Evolutionary conservation across 2,329 filamentous ascomycete genomes (phyloP).

Genomic region (Pseudocercospora macadamiae): DNA sequence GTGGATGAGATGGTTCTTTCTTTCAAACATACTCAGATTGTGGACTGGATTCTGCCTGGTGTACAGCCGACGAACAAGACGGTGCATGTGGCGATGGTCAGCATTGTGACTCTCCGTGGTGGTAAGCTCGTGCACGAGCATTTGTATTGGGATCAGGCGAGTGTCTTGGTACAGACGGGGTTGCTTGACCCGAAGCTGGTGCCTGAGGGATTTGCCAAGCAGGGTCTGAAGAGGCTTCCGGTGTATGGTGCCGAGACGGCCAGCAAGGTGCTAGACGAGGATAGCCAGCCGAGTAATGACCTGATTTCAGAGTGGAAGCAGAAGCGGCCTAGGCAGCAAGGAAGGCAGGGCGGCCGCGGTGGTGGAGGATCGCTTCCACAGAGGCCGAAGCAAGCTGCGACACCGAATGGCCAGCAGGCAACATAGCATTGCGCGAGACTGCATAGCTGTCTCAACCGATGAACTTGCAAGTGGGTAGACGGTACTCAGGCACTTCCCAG

Average conservation of each 20-base stretch:
- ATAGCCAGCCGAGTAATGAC: conserved; percentile 45
- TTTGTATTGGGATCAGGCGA: conserved; percentile 64
- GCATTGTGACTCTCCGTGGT: conserved; percentile 57
- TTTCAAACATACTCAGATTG: conserved; percentile 59
- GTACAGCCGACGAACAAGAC: conserved; percentile 58
- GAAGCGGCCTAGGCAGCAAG: conserved; percentile 9
- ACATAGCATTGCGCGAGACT: not conserved
- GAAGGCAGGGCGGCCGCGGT: conserved; percentile 7
- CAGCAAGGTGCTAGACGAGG: conserved; percentile 46
- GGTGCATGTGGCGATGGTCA: conserved; percentile 61
- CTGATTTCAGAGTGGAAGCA: conserved; percentile 41
- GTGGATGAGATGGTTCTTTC: conserved; percentile 62
- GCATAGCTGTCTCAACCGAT: conserved; percentile 57
- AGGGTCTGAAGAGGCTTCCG: conserved; percentile 48
- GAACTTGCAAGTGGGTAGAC: conserved; percentile 73
- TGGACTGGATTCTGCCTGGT: conserved; percentile 62
- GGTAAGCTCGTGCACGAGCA: conserved; percentile 60
- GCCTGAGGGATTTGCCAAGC: conserved; percentile 45
- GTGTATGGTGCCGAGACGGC: conserved; percentile 46
- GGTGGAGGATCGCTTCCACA: conserved; percentile 22
- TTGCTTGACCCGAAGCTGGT: conserved; percentile 58
- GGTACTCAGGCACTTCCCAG: conserved; percentile 81
- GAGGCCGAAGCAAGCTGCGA: conserved; percentile 27
- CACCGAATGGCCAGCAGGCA: conserved; percentile 18
- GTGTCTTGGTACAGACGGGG: conserved; percentile 59